A percentile compares a stretch with the other conserved stretches of the same genome.
Evolutionary conservation across 768 basidiomycete genomes (phyloP).

Genomic region (Roridomyces roridus): DNA sequence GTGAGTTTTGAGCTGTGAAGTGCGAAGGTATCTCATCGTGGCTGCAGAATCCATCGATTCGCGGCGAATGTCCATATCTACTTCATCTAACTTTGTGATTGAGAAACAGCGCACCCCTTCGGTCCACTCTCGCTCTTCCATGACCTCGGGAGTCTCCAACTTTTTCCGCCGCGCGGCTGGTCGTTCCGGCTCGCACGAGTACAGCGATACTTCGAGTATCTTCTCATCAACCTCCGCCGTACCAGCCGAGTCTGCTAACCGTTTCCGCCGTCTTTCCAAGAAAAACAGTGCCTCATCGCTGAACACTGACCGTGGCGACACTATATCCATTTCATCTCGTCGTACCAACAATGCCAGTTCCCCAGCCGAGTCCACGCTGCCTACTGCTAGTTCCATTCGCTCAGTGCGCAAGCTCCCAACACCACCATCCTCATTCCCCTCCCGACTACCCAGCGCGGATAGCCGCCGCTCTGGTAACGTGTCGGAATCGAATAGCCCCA

Average conservation of each 20-base stretch:
- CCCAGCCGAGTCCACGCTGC: slow-evolving; percentile 38
- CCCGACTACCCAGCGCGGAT: slow-evolving; percentile 43
- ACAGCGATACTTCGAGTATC: slow-evolving; percentile 54
- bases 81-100: slow-evolving; percentile 36
- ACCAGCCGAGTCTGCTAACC: slow-evolving; percentile 11
- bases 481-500: slow-evolving; percentile 45
- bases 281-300: slow-evolving; percentile 58
- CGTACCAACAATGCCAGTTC: slow-evolving; percentile 36
- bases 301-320: slow-evolving; percentile 49
- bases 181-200: slow-evolving; percentile 47
- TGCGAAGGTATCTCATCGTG: slow-evolving; percentile 6
- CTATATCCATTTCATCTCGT: slow-evolving; percentile 52
- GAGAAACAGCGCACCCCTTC: slow-evolving; percentile 52
- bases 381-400: slow-evolving; percentile 47
- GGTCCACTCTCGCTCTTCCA: slow-evolving; percentile 57
- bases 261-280: slow-evolving; percentile 41
- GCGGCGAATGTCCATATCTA: slow-evolving; percentile 49
- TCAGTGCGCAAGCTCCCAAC: slow-evolving; percentile 53
- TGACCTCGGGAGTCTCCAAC: slow-evolving; percentile 55
- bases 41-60: slow-evolving; percentile 37
- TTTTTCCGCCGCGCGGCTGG: slow-evolving; percentile 58
- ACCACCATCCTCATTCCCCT: slow-evolving; percentile 67
- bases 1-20: slow-evolving; percentile 31
- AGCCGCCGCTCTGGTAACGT: slow-evolving; percentile 42
- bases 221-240: slow-evolving; percentile 30